Evolutionary conservation across 257 asterid species (phyloP).

Genomic region (Rubia yunnanensis): DNA sequence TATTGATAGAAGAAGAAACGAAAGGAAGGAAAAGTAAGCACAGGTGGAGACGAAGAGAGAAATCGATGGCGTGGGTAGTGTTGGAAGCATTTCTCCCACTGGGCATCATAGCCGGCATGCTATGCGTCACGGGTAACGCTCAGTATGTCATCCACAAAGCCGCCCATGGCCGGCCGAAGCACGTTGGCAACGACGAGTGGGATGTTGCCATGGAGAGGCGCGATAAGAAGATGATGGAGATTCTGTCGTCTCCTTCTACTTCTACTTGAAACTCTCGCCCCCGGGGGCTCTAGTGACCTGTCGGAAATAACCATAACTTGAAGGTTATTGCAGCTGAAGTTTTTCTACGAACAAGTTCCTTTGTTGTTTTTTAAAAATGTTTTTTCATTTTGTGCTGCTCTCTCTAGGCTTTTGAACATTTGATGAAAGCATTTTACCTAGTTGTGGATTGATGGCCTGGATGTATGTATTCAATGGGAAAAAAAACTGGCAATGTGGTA

Average conservation of each 20-base stretch:
- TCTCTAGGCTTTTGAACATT: not conserved
- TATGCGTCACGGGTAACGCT: constrained; percentile 88
- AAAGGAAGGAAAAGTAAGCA: not conserved
- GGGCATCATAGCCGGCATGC: constrained; percentile 53
- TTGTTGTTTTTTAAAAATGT: not conserved
- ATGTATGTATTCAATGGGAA: too few relatives aligned
- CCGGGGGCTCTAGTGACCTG: constrained; percentile 12
- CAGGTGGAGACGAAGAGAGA: too few relatives aligned
- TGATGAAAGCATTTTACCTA: not conserved
- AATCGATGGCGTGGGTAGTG: not conserved
- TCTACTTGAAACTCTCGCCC: not conserved
- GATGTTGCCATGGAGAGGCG: constrained; percentile 1
- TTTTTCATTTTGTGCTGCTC: not conserved
- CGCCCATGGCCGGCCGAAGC: constrained; percentile 13
- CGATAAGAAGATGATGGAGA: constrained; percentile 33
- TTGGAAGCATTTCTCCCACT: constrained; percentile 1
- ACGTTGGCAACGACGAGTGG: constrained; percentile 3
- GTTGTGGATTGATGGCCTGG: not conserved
- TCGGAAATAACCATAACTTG: constrained; percentile 10
- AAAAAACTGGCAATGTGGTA: too few relatives aligned
- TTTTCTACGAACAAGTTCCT: constrained; percentile 3
- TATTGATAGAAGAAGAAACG: not conserved
- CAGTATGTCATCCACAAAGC: constrained; percentile 77
- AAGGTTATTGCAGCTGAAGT: constrained; percentile 7
- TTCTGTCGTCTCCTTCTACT: not conserved